These are phyloP conservation scores for Fusarium irregulare DNA, from an alignment of 2,329 filamentous ascomycete species.

Conservation along the genomic window DNA sequence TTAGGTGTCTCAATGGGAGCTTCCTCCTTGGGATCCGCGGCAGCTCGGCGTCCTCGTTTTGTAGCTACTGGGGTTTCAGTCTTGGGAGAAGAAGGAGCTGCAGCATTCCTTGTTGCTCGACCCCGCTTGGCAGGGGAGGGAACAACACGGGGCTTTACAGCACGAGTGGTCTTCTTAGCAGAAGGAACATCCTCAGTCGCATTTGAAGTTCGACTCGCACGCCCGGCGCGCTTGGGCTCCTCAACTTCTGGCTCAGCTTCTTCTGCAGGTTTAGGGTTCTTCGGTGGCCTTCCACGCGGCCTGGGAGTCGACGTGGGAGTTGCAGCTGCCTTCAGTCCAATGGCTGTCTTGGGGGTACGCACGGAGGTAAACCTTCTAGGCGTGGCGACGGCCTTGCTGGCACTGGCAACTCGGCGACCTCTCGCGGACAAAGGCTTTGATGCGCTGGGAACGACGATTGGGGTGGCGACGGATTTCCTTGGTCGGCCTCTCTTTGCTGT, in stretches of 20 bases:
- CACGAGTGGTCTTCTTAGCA: conserved; percentile 18
- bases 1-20: conserved; percentile 19
- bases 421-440: conserved; percentile 21
- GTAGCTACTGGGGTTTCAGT: conserved; percentile 7
- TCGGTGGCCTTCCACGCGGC: conserved; percentile 41
- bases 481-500: conserved; percentile 40
- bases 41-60: conserved; percentile 26
- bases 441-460: conserved; percentile 6
- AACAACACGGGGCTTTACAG: conserved; percentile 24
- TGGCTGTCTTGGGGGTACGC: conserved; percentile 22
- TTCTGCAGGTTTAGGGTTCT: conserved; percentile 17
- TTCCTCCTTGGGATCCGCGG: conserved; percentile 7
- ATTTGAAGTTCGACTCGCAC: background rate
- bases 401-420: conserved; percentile 27
- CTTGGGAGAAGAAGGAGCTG: conserved; percentile 7
- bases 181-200: background rate
- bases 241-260: conserved; percentile 8
- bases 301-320: conserved; percentile 34
- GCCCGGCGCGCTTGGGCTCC: conserved; percentile 4
- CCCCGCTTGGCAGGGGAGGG: conserved; percentile 40
- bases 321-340: conserved; percentile 14
- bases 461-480: conserved; percentile 37
- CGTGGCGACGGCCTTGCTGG: conserved; percentile 24
- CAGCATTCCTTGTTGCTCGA: conserved; percentile 26
- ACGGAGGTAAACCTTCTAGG: conserved; percentile 7